Base-by-base conservation (phyloP, 2,329 filamentous ascomycete species). In the Monilinia fructicola region DNA sequence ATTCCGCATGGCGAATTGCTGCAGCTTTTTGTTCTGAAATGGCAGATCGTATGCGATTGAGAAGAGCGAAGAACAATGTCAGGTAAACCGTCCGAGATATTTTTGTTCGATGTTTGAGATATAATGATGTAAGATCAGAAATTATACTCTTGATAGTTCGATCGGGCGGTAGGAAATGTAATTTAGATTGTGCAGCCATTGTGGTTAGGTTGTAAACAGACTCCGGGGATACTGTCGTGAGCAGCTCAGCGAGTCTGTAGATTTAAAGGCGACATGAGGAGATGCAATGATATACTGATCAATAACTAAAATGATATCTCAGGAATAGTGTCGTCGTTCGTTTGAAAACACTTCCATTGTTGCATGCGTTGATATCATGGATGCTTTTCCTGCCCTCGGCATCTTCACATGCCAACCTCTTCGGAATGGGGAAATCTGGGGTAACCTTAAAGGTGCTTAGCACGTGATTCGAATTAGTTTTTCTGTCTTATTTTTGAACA, bases 11-110 rank as follows among this genome's bases (percentile, higher is more conserved):
- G 69, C 89, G 86, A 63, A 82, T 82, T 1, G 90, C 90, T 2
- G 92, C 91, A 21, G 91, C 91, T 78, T 96, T 97, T 78, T 98
- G 95, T 77, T 97, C 93, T 67, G 90, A 89, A 75, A 98, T 90
- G 73, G 94, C 93, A 85, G 92, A 89, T 73, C 93, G 92, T 65
- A 98, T 88, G 74, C 95, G 92, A 78, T 96, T 93, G 68, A 89
- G 83, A 68, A 97, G 86, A 58, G 92, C 88, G 72, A 94, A 81
- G 73, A 94, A 87, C 72, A 97, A 84, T 38, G 92, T 89, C 69
- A 96, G 81, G 81, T 96, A 96, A 72, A 96, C 87, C 70, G 87
- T 87, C 75, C 91, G 89, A 28, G 92, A 94, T 78, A 97, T 93
- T 71, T 87, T 87, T 61, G 88, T 92, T 72, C 93, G 91, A 79